Conservation (phyloP, 1,139 yeast genomes). For the Saccharomycopsis crataegensis region DNA sequence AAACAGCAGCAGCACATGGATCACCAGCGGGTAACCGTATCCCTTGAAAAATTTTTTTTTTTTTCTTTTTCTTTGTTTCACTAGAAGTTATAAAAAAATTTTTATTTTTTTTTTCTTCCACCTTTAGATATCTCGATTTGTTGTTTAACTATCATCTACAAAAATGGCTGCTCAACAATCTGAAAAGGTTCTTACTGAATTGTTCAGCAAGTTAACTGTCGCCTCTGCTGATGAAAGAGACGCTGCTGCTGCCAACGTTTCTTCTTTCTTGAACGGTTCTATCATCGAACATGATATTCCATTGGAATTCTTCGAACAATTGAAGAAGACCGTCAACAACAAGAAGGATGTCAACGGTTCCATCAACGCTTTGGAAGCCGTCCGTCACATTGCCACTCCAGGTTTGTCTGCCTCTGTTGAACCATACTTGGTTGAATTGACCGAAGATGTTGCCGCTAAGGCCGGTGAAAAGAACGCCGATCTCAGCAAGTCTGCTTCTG, state of each 20-base stretch:
- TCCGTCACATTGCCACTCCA: constrained; percentile 76
- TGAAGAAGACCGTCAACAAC: constrained; percentile 68
- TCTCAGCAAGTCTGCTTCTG: constrained; percentile 61
- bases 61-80: background rate
- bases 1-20: too few relatives aligned
- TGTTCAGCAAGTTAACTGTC: constrained; percentile 85
- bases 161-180: constrained; percentile 29
- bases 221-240: constrained; percentile 79
- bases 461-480: constrained; percentile 88
- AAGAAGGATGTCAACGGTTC: constrained; percentile 63
- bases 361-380: constrained; percentile 77
- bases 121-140: background rate
- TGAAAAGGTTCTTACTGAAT: constrained; percentile 79
- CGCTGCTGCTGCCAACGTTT: constrained; percentile 82
- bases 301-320: constrained; percentile 71
- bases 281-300: constrained; percentile 99
- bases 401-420: constrained; percentile 87
- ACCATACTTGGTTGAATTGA: constrained; percentile 81
- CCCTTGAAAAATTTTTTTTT: background rate
- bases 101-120: background rate
- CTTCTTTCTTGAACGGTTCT: constrained; percentile 92
- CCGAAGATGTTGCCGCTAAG: constrained; percentile 61
- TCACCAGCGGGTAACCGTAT: too few relatives aligned
- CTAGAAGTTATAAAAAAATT: background rate
- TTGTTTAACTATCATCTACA: background rate